Percentiles rank a stretch among this genome's conserved stretches.
Evolutionary conservation across 83 land plant genomes (phyloP).

Genomic region (Diphasiastrum complanatum): DNA sequence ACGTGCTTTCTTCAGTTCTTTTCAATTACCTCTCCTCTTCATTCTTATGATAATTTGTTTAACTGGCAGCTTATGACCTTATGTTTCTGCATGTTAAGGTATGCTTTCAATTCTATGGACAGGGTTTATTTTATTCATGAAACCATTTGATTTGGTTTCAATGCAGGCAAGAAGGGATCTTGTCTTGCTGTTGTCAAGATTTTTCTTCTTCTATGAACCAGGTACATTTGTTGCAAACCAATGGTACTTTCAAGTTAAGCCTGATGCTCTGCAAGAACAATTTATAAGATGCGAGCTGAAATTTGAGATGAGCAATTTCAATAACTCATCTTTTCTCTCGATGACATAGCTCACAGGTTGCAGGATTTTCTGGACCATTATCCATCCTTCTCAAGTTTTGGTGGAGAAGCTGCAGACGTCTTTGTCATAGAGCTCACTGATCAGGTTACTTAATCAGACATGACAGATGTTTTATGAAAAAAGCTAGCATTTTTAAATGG

Average conservation of each 20-base stretch:
- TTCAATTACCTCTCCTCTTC: too few species aligned
- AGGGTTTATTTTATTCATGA: too few species aligned
- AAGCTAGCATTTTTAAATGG: not conserved
- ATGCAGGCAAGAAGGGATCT: conserved; percentile 67
- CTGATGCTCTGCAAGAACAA: not conserved
- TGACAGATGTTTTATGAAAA: not conserved
- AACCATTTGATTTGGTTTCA: conserved; percentile 11
- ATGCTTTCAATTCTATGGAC: too few species aligned
- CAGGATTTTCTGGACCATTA: conserved; percentile 49
- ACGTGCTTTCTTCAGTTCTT: too few species aligned
- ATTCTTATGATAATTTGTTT: too few species aligned
- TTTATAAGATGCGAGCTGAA: not conserved
- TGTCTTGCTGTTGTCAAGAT: conserved; percentile 73
- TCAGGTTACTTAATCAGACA: conserved; percentile 69
- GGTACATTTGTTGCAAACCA: conserved; percentile 34
- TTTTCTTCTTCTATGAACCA: conserved; percentile 66
- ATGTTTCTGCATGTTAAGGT: too few species aligned
- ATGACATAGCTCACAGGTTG: conserved; percentile 46
- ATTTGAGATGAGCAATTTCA: not conserved
- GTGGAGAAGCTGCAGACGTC: conserved; percentile 71
- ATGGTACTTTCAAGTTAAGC: not conserved
- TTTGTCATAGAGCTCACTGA: conserved; percentile 90
- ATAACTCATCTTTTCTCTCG: not conserved
- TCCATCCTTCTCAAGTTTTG: conserved; percentile 54
- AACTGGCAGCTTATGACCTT: too few species aligned